Base-by-base conservation (phyloP, 352 stramenopile species). In the Phytophthora tubulina region DNA sequence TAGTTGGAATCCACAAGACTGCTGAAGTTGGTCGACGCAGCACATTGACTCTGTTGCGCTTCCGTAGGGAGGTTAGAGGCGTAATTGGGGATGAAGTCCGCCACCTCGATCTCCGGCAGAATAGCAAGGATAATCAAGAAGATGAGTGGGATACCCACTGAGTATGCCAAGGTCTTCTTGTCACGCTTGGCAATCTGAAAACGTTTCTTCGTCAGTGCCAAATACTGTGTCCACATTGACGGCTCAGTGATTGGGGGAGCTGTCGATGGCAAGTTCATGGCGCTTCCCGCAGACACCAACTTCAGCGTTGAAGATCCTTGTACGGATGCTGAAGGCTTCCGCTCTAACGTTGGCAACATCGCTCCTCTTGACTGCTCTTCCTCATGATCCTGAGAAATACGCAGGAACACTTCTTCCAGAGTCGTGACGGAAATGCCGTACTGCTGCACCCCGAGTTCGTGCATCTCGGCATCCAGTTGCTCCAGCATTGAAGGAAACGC, bases 381-480 rank as follows among this genome's bases (percentile, higher is more conserved):
- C 11, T 90, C 81, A 7, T 78, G 75, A 3, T 88, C 82, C 8
- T 72, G 60, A 13, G 86, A 82, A 67, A 94, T 91, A 1, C 79
- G 78, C 51, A 99, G 68, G 78, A 99, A 99, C 0, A 99, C 97
- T 83, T 99, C 98, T 75, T 99, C 98, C 3, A 99, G 79, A 0
- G 98, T 99, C 9, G 98, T 99, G 41, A 99, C 97, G 7, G 93
- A 97, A 32, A 99, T 91, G 27, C 98, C 98, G 73, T 99, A 99
- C 36, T 92, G 86, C 2, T 81, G 70, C 42, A 99, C 87, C 6
- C 74, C 67, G 7, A 97, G 67, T 2, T 64, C 39, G 2, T 70
- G 58, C 70, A 89, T 72, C 10, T 81, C 39, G 0, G 14, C 17
- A 39, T 93, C 84, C 6, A 99, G 65, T 2, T 87, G 75, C 49